Percentiles rank a stretch among this genome's conserved stretches.
Evolutionary conservation across 768 basidiomycete genomes (phyloP).

Genomic region (Favolaschia claudopus): DNA sequence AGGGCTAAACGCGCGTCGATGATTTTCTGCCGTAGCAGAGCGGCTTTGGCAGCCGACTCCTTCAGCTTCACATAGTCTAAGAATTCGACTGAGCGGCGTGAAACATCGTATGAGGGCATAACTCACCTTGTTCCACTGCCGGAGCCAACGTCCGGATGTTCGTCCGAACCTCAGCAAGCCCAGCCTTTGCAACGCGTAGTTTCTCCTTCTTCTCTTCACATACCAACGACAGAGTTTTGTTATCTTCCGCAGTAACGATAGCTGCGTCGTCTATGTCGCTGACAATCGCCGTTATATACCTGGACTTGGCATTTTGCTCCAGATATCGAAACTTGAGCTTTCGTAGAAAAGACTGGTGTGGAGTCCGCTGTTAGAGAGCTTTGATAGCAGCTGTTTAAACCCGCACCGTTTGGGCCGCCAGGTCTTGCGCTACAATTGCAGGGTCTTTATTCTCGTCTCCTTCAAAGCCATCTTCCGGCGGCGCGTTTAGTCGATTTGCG

Average conservation of each 20-base stretch:
- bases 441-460: slow-evolving; percentile 57
- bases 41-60: slow-evolving; percentile 58
- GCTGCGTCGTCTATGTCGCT: too few species aligned
- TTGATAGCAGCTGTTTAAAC: not conserved
- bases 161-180: slow-evolving; percentile 64
- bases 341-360: slow-evolving; percentile 68
- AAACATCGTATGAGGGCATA: not conserved
- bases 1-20: slow-evolving; percentile 84
- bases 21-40: slow-evolving; percentile 75
- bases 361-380: not conserved
- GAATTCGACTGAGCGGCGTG: not conserved
- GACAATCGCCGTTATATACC: too few species aligned
- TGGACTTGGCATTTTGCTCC: slow-evolving; percentile 84
- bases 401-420: slow-evolving; percentile 68
- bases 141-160: slow-evolving; percentile 72
- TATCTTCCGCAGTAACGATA: slow-evolving; percentile 80
- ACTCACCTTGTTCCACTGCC: slow-evolving; percentile 70
- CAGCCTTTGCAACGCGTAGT: slow-evolving; percentile 70
- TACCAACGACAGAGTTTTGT: slow-evolving; percentile 62
- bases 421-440: slow-evolving; percentile 62
- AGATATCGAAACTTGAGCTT: slow-evolving; percentile 91
- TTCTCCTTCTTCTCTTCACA: slow-evolving; percentile 78
- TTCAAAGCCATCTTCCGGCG: slow-evolving; percentile 46
- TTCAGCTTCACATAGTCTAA: slow-evolving; percentile 70
- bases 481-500: slow-evolving; percentile 44